A percentile compares a stretch with the other conserved stretches of the same genome.
Evolutionary conservation across 768 basidiomycete genomes (phyloP).

Genomic region (Boletus barrowsii): DNA sequence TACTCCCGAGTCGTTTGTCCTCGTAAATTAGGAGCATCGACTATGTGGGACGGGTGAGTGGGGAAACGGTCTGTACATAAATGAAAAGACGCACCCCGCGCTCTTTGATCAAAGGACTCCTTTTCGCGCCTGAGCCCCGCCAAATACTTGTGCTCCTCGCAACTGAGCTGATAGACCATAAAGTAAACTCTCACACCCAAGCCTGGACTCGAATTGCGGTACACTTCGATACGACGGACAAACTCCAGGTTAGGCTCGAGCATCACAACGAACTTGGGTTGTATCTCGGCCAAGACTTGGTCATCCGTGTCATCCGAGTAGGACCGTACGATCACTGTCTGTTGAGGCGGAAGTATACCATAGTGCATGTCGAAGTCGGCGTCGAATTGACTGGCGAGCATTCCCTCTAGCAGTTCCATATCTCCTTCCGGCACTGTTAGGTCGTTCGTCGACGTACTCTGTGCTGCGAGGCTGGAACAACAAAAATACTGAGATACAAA

Average conservation of each 20-base stretch:
- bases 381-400: conserved; percentile 35
- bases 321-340: conserved; percentile 80
- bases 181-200: conserved; percentile 88
- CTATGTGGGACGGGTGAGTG: conserved; percentile 37
- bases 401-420: conserved; percentile 21
- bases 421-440: conserved; percentile 19
- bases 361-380: conserved; percentile 74
- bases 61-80: neutral
- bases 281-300: conserved; percentile 76
- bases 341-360: conserved; percentile 72
- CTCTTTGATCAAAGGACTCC: conserved; percentile 93
- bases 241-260: conserved; percentile 94
- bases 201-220: conserved; percentile 80
- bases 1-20: conserved; percentile 43
- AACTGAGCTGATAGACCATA: conserved; percentile 89
- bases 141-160: conserved; percentile 95
- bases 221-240: conserved; percentile 89
- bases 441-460: conserved; percentile 15
- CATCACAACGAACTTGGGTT: conserved; percentile 92
- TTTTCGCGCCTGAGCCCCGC: conserved; percentile 88
- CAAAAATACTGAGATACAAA: neutral
- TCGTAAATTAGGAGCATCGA: conserved; percentile 85
- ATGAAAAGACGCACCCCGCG: conserved; percentile 63
- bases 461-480: conserved; percentile 21
- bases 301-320: conserved; percentile 95